A percentile compares a stretch with the other conserved stretches of the same genome.
These are phyloP conservation scores for Bryoerythrophyllum caledonicum DNA, from an alignment of 225 moss, liverwort and hornwort genomes.

Conservation along the genomic window DNA sequence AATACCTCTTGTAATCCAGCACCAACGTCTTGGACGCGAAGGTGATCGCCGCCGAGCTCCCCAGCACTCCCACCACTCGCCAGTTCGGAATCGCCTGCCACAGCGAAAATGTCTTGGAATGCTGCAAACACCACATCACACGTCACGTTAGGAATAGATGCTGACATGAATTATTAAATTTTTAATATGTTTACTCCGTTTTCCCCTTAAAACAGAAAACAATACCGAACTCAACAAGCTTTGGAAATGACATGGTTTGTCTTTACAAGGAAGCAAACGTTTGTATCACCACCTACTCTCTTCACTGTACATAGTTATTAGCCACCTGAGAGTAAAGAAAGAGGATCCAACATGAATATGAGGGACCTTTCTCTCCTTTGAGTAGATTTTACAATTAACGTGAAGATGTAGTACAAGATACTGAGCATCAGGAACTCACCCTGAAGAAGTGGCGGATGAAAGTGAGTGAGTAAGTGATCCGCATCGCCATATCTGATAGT, in stretches of 20 bases:
- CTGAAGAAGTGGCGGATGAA: conserved; percentile 74
- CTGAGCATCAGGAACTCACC: conserved; percentile 32
- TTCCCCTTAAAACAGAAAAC: too few species aligned
- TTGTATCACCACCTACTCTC: neutral
- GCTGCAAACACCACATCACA: conserved; percentile 36
- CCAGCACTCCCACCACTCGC: conserved; percentile 61
- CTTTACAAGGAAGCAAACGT: neutral
- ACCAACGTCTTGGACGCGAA: conserved; percentile 51
- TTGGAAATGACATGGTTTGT: neutral
- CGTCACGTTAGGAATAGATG: neutral
- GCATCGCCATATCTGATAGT: conserved; percentile 78
- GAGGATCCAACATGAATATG: too few species aligned
- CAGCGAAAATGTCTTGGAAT: conserved; percentile 68
- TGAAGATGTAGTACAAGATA: neutral
- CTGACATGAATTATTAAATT: too few species aligned
- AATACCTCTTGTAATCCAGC: conserved; percentile 57
- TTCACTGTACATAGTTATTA: too few species aligned
- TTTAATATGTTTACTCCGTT: too few species aligned
- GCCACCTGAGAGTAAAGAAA: too few species aligned
- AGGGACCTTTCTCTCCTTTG: too few species aligned
- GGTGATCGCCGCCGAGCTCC: conserved; percentile 55
- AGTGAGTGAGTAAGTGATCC: conserved; percentile 67
- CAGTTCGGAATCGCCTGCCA: conserved; percentile 61
- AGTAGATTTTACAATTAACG: too few species aligned
- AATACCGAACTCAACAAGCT: neutral